Percentiles rank a stretch among this genome's conserved stretches.
Conservation (phyloP, 2,329 filamentous ascomycete species). For the Aspergillus puulaauensis region DNA sequence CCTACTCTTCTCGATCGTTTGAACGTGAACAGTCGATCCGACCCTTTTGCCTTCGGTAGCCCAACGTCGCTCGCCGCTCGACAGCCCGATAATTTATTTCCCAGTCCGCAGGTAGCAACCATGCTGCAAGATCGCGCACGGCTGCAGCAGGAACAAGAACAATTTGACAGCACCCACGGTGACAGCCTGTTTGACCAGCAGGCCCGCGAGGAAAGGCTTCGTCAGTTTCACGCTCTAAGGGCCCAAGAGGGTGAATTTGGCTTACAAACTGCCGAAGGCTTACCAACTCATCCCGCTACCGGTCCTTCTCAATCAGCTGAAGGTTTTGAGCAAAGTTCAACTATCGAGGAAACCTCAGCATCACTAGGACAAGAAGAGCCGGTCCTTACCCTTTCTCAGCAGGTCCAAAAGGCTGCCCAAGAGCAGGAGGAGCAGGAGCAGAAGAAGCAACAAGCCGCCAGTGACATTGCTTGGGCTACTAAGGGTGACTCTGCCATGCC, state of each 20-base stretch:
- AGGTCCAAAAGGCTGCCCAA: conserved; percentile 71
- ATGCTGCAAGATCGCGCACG: conserved; percentile 63
- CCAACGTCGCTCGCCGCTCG: conserved; percentile 47
- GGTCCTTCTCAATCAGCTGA: conserved; percentile 29
- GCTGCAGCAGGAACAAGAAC: conserved; percentile 61
- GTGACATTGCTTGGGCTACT: conserved; percentile 56
- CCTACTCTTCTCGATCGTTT: conserved; percentile 65
- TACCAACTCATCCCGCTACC: conserved; percentile 42
- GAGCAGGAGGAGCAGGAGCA: conserved; percentile 32
- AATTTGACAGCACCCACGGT: conserved; percentile 48
- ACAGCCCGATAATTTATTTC: conserved; percentile 47
- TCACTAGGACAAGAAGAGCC: conserved; percentile 41
- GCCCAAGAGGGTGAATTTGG: conserved; percentile 63
- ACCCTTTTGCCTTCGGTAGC: conserved; percentile 49
- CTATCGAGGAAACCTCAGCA: conserved; percentile 24
- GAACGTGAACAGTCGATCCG: conserved; percentile 53
- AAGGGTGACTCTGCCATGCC: conserved; percentile 67
- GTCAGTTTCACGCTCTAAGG: conserved; percentile 78
- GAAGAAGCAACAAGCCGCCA: conserved; percentile 39
- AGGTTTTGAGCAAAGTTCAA: conserved; percentile 18
- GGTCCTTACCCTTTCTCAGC: conserved; percentile 72
- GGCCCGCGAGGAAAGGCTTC: conserved; percentile 65
- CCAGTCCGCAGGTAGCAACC: conserved; percentile 57
- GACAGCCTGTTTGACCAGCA: conserved; percentile 51
- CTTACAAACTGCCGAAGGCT: conserved; percentile 38